phyloP scores from a whole-genome alignment of 306 rosid species.

The Fagus sylvatica region DNA sequence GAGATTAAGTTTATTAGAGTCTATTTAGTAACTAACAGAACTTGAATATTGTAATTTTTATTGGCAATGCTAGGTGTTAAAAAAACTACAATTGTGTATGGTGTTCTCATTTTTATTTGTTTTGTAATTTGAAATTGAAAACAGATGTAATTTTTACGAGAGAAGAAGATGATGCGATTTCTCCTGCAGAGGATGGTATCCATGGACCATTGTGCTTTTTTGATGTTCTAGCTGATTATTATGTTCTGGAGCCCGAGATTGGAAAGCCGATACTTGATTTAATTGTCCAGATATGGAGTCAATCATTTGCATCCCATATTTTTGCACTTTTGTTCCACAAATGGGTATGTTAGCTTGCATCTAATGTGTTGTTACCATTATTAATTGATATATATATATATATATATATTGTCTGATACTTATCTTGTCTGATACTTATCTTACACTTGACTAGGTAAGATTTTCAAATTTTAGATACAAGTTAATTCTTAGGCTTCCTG shows the following conservation, averaged over 20 bases:
- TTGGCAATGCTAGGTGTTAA: background rate
- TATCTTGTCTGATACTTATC: conserved; percentile 9
- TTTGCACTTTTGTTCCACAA: conserved; percentile 91
- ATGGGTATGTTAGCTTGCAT: conserved; percentile 67
- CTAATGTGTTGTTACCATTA: background rate
- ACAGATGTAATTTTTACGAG: conserved; percentile 72
- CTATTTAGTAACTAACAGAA: background rate
- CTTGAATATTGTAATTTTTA: conserved; percentile 9
- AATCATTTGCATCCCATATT: conserved; percentile 91
- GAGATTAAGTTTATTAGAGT: background rate
- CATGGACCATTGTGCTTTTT: conserved; percentile 68
- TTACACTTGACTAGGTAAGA: background rate
- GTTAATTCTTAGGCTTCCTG: background rate
- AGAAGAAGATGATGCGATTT: conserved; percentile 77
- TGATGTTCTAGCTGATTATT: conserved; percentile 92
- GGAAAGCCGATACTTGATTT: conserved; percentile 85
- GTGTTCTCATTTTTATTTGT: conserved; percentile 20
- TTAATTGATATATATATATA: background rate
- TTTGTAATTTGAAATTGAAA: conserved; percentile 10
- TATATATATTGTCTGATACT: too few relatives aligned
- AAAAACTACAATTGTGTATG: background rate
- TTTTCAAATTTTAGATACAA: background rate
- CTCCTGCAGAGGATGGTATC: conserved; percentile 48
- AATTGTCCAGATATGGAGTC: conserved; percentile 97
- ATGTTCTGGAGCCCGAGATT: conserved; percentile 68